Evolutionary conservation across 2,329 filamentous ascomycete species (phyloP), one percentile per base, ranked within the genome.

Genomic region (Cadophora sp.): DNA sequence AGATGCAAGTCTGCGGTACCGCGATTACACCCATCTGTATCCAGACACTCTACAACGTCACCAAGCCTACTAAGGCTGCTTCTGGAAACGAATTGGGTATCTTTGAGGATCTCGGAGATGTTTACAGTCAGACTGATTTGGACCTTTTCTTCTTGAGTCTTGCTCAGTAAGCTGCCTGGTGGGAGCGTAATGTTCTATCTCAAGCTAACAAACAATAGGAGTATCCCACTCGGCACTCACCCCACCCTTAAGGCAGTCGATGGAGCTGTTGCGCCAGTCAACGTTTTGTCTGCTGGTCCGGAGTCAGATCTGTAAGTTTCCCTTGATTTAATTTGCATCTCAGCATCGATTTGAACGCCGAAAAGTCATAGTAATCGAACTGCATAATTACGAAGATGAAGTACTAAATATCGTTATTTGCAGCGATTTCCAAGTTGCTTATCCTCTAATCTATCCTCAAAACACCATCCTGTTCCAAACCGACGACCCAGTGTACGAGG

Each of bases 41-140:
- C 60, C 66, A 59, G 75, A 65, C 76, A 80, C 63, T 74, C 80
- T 48, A 82, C 80, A 56, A 82, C 47, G 65, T 72, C 13, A 66
- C 69, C 11, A 50, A 59, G 1, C 58, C 58, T 27, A 66, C 63
- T 24, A 65, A 55, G 30, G 65, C 68, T 18, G 59, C 65, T 24
- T 3, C 69, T 22, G 53, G 61, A 27, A 72, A 73, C 47, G 22
- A 66, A 14, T 79, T 84, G 30, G 84, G 83, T 22, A 83, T 87
- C 33, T 84, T 86, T 48, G 84, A 87, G 71, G 84, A 84, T 71
- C 82, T 80, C 16, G 81, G 82, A 24, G 83, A 87, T 71, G 81
- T 83, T 43, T 86, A 86, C 72, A 78, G 83, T 55, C 82, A 84
- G 71, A 72, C 72, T 1, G 83, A 85, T 71, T 74, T 85, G 20